Base-by-base conservation (phyloP, 768 basidiomycete genomes). In the Leccinum imitatum region DNA sequence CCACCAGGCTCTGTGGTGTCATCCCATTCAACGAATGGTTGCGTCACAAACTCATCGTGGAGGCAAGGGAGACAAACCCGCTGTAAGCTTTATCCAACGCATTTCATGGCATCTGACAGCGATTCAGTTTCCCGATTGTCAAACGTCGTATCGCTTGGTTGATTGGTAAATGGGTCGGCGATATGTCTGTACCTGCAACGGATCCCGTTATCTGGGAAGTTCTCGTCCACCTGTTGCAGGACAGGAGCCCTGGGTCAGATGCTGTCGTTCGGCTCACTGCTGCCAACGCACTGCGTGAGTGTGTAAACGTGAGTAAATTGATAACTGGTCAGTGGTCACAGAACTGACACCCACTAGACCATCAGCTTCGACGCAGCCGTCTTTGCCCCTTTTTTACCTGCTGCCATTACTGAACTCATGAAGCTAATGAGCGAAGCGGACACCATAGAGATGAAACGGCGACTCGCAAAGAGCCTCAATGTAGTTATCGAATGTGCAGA, bases 121-220 rank as follows among this genome's bases (percentile, higher is more conserved):
- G 41, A 10, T 46, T 30, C 58, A 96, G 95, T 59, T 93, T 90
- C 70, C 90, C 91, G 1, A 90, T 98, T 56, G 84, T 98, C 61
- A 96, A 98, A 73, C 85, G 94, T n/a, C 84, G 95, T 33, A 90
- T 98, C 63, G 94, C 95, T 1, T 97, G 95, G 94, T 77, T 98
- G 4, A 82, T 98, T 50, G 95, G 95, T 25, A 90, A 87, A 79
- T 94, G 93, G 90, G 81, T 93, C 35, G 78, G 84, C 14, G 89
- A 93, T 51, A 80, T 83, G 59, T 86, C 85, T 62, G 73, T 81
- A 19, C 77, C 81, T 14, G 79, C 85, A 1, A 83, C 84, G 50
- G 84, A 88, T 60, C 77, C 84, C 2, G 75, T 80, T 56, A 77
- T 95, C 30, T 98, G 94, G 93, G 83, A 91, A 62, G 81, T 94